These are phyloP conservation scores for Lipomyces spencermartinsiae DNA, from an alignment of 805 yeast species.

Conservation along the genomic window DNA sequence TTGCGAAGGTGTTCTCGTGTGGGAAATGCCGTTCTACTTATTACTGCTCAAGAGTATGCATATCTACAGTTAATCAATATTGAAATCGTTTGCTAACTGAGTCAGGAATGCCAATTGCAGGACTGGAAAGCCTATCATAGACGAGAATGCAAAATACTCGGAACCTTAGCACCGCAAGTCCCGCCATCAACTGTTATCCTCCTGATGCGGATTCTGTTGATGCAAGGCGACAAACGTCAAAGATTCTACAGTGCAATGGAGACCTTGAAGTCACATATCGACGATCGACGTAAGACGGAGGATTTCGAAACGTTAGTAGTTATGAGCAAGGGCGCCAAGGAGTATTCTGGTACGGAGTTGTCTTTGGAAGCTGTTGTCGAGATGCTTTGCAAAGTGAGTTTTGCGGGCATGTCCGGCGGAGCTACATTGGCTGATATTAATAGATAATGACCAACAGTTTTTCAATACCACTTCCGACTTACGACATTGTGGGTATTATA, in stretches of 20 bases:
- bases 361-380: slow-evolving; percentile 1
- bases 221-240: background rate
- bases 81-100: background rate
- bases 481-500: slow-evolving; percentile 24
- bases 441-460: slow-evolving; percentile 19
- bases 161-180: slow-evolving; percentile 1
- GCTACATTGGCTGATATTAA: background rate
- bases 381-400: slow-evolving; percentile 17
- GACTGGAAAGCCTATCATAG: slow-evolving; percentile 23
- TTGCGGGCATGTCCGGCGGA: background rate
- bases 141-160: slow-evolving; percentile 17
- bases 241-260: slow-evolving; percentile 1
- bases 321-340: slow-evolving; percentile 25
- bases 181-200: slow-evolving; percentile 17
- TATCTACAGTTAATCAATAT: background rate
- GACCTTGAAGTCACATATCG: slow-evolving; percentile 8
- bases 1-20: slow-evolving; percentile 13
- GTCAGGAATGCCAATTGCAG: slow-evolving; percentile 17
- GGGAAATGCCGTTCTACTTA: slow-evolving; percentile 15
- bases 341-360: slow-evolving; percentile 15
- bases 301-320: slow-evolving; percentile 10
- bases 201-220: slow-evolving; percentile 17
- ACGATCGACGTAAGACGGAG: slow-evolving; percentile 5
- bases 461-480: slow-evolving; percentile 12
- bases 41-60: slow-evolving; percentile 25